Evolutionary conservation across 495 filamentous ascomycete genomes (phyloP).

Genomic region (Podospora bellae-mahoneyi): DNA sequence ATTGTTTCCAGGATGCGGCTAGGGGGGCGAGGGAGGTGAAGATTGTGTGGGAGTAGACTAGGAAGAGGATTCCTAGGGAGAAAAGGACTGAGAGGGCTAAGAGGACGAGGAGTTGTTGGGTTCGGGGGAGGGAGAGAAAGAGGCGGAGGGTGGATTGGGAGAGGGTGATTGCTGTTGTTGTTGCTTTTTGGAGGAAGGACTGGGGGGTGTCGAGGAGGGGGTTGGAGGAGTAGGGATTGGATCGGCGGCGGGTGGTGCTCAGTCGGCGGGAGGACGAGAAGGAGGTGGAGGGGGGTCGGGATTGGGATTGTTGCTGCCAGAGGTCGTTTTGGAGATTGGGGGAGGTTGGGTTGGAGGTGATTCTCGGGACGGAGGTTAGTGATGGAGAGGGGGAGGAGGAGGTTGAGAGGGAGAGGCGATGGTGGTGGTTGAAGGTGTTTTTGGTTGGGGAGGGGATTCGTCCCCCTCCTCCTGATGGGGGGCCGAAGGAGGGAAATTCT

Average conservation of each 20-base stretch:
- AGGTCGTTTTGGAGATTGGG: conserved; percentile 5
- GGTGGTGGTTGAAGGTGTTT: neutral
- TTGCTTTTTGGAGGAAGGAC: conserved; percentile 19
- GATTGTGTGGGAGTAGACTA: conserved; percentile 72
- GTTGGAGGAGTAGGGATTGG: conserved; percentile 18
- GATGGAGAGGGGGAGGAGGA: neutral
- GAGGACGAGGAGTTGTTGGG: conserved; percentile 59
- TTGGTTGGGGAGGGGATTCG: neutral
- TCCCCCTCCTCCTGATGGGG: neutral
- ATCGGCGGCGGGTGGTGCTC: conserved; percentile 17
- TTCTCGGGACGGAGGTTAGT: neutral
- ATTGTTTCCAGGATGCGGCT: conserved; percentile 68
- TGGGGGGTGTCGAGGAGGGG: conserved; percentile 5
- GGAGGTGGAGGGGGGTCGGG: conserved; percentile 15
- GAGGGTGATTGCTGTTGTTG: conserved; percentile 20
- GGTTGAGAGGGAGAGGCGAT: conserved; percentile 1
- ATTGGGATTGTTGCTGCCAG: conserved; percentile 16
- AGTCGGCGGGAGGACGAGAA: conserved; percentile 8
- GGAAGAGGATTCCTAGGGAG: conserved; percentile 59
- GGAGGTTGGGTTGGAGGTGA: neutral
- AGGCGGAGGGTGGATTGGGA: conserved; percentile 27
- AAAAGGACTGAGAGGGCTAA: conserved; percentile 46
- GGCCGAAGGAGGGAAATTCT: neutral
- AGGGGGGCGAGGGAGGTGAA: conserved; percentile 68
- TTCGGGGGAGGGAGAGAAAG: conserved; percentile 48